phyloP scores from a whole-genome alignment of 306 rosid genomes.

The Medicago lupulina region DNA sequence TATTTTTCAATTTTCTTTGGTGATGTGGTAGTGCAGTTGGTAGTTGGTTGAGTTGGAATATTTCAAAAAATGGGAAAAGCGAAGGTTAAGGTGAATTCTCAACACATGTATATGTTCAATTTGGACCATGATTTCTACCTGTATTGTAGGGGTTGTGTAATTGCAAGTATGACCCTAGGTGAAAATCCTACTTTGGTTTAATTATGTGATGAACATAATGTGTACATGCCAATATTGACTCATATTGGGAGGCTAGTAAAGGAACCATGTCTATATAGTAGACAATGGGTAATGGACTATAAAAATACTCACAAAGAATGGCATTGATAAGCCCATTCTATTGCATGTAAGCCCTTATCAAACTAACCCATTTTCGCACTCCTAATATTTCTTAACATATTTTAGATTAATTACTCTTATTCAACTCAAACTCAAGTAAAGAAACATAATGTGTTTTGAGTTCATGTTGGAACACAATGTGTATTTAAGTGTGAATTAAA shows the following conservation, averaged over 20 bases:
- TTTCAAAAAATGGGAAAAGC: not conserved
- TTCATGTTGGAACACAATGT: too few species aligned
- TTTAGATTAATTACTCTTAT: too few species aligned
- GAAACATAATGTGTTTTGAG: too few species aligned
- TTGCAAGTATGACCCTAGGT: not conserved
- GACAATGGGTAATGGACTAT: not conserved
- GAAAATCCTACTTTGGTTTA: not conserved
- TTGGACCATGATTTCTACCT: not conserved
- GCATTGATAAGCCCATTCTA: too few species aligned
- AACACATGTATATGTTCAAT: not conserved
- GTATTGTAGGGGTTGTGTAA: not conserved
- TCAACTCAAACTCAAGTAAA: too few species aligned
- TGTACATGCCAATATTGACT: too few species aligned
- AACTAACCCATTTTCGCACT: too few species aligned
- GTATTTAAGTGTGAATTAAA: too few species aligned
- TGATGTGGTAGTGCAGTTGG: not conserved
- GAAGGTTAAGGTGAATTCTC: not conserved
- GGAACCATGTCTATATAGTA: not conserved
- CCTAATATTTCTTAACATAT: too few species aligned
- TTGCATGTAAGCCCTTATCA: too few species aligned
- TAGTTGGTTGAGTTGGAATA: slow-evolving; percentile 11
- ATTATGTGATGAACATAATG: not conserved
- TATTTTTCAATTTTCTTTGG: not conserved
- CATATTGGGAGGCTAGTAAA: not conserved
- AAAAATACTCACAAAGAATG: not conserved